Evolutionary conservation across 2,329 filamentous ascomycete genomes (phyloP), one percentile per base, ranked within the genome.

Genomic region (Colletotrichum nymphaeae): DNA sequence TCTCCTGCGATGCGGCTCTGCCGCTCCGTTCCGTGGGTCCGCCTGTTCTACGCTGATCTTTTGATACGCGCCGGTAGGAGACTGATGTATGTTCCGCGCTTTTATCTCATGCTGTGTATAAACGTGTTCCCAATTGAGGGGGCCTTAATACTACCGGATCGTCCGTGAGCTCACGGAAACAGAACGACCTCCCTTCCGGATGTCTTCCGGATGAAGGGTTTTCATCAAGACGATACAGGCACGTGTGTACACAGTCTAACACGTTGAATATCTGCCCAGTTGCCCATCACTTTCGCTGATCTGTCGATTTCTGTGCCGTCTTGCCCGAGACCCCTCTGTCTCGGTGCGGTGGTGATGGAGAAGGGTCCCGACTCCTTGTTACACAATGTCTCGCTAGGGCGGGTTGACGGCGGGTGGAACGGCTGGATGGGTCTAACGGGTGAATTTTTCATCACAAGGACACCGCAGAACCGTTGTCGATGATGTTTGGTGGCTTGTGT

Each of bases 61-160:
- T 64, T 69, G 69, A 72, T 64, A 72, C 66, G 66, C 53, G 35
- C 26, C 58, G 42, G 26, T 42, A 64, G 16, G 8, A 68, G 22
- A 28, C 6, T 30, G 30, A 37, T 35, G 56, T 32, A 46, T 58
- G 26, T 62, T 32, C 57, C 46, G 32, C 46, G 8, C 9, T 19
- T 26, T 24, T 62, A 1, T n/a, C 5, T n/a, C 42, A 22, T 28
- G 42, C 42, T 9, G 42, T 22, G 0, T 49, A 49, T 19, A 22
- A 22, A 49, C 19, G 19, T 9, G 19, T 22, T 2, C 42, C 3
- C 7, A 4, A 0, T 0, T 49, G 42, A 49, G 19, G 19, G 26
- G 42, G 19, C 42, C 19, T 11, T 1, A 22, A 49, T n/a, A 22
- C 16, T 1, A 22, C 16, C 1, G 0, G 16, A 2, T 52, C 28